phyloP scores from a whole-genome alignment of 2,329 filamentous ascomycete genomes.

The Aspergillus sp. region DNA sequence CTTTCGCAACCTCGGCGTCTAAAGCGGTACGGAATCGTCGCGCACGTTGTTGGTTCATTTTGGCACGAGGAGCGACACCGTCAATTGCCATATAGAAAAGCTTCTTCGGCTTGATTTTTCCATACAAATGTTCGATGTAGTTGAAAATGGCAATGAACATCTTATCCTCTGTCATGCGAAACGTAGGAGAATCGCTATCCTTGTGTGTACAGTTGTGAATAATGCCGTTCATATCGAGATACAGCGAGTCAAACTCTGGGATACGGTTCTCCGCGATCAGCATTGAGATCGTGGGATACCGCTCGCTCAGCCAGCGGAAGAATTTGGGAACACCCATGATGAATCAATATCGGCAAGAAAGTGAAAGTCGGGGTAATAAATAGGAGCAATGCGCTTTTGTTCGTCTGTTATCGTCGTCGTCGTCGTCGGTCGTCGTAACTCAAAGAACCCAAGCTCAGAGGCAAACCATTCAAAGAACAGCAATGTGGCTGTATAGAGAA shows the following conservation, averaged over 20 bases:
- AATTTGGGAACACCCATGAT: slow-evolving; percentile 75
- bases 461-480: slow-evolving; percentile 10
- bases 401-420: slow-evolving; percentile 12
- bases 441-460: slow-evolving; percentile 15
- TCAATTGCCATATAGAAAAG: slow-evolving; percentile 99
- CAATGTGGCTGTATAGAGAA: slow-evolving; percentile 10
- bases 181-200: slow-evolving; percentile 85
- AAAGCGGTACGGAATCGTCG: slow-evolving; percentile 91
- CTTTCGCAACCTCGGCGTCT: slow-evolving; percentile 81
- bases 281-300: slow-evolving; percentile 97
- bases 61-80: slow-evolving; percentile 92
- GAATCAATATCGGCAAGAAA: slow-evolving; percentile 17
- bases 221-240: slow-evolving; percentile 90
- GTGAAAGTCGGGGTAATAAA: background rate
- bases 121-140: slow-evolving; percentile 97
- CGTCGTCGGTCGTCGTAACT: slow-evolving; percentile 14
- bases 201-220: slow-evolving; percentile 99
- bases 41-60: slow-evolving; percentile 99
- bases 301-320: slow-evolving; percentile 98
- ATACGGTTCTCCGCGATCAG: slow-evolving; percentile 98
- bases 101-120: slow-evolving; percentile 97
- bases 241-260: slow-evolving; percentile 96
- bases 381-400: background rate
- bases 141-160: slow-evolving; percentile 99
- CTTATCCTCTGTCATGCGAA: slow-evolving; percentile 92